Evolutionary conservation across 2,329 filamentous ascomycete genomes (phyloP), one percentile per base, ranked within the genome.

Genomic region (Botrytis elliptica): DNA sequence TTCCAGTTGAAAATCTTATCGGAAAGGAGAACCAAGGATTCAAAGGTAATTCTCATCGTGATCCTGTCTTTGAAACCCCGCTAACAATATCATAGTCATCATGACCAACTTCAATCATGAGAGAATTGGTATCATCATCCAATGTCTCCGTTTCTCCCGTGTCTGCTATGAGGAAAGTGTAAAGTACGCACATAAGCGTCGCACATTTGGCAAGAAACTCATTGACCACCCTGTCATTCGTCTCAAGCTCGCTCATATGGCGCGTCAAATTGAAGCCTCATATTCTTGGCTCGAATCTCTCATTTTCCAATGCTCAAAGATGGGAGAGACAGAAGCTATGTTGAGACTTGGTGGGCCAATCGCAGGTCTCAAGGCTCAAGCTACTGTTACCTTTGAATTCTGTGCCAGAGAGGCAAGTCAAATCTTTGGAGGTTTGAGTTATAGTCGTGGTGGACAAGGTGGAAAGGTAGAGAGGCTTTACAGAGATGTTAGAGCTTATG

Each of bases 91-190:
- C 2, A 71, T 75, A 89, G 94, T 97, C 82, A 95, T 99, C 87
- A 98, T 98, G 95, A 98, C 94, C 82, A 98, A 98, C 88, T 98
- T 98, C 88, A 98, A 98, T 89, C 96, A 98, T 87, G 96, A 99
- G 86, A 93, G 96, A 76, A 95, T 99, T 79, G 96, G 96, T 76
- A 98, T 99, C 84, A 95, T 98, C 85, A 98, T 98, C 86, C 96
- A 99, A 85, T 97, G 91, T 81, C 84, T 98, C 77, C 94, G 96
- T 81, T 98, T 99, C 89, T 91, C 93, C 62, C 94, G 96, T 78
- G 95, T 98, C 78, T 98, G 95, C 88, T 97, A 94, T 86, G 95
- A 98, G 83, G 96, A 99, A 85, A 93, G 92, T 38, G 89, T 98
- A 83, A 97, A 97, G 84, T 99, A 98, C 85, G 95, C 94, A 75